Evolutionary conservation across 768 basidiomycete species (phyloP).

Genomic region (Leccinum uliginosum): DNA sequence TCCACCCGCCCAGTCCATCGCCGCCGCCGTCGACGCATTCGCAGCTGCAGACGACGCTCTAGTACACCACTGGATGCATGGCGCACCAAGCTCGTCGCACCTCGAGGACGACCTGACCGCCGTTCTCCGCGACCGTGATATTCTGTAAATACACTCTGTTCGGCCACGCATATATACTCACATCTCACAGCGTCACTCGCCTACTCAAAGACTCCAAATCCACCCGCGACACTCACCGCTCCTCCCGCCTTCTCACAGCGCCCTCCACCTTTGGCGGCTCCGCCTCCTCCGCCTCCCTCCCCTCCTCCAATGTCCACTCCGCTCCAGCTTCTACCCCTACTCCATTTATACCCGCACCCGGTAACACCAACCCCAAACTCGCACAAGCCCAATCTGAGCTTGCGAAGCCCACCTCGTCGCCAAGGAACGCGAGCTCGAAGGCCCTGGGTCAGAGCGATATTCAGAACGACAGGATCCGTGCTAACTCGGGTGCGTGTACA

Average conservation of each 20-base stretch:
- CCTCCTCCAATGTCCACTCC: conserved; percentile 29
- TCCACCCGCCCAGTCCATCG: conserved; percentile 23
- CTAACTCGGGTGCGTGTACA: no score
- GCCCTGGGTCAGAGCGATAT: neutral
- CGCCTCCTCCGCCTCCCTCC: conserved; percentile 41
- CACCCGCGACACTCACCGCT: conserved; percentile 35
- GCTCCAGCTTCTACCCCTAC: neutral
- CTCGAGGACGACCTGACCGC: conserved; percentile 72
- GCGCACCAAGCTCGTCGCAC: conserved; percentile 51
- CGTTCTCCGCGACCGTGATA: conserved; percentile 67
- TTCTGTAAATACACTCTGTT: conserved; percentile 52
- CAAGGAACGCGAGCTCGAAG: conserved; percentile 64
- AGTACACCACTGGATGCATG: conserved; percentile 57
- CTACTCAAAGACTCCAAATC: conserved; percentile 74
- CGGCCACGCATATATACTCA: no score
- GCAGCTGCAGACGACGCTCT: conserved; percentile 65
- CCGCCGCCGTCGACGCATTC: conserved; percentile 51
- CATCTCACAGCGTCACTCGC: conserved; percentile 57
- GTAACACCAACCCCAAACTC: conserved; percentile 42
- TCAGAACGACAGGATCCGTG: neutral
- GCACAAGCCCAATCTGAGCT: conserved; percentile 67
- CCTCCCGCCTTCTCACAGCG: conserved; percentile 19
- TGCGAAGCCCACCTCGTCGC: conserved; percentile 70
- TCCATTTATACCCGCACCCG: neutral
- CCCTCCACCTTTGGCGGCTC: conserved; percentile 31